Evolutionary conservation across 768 basidiomycete genomes (phyloP).

Genomic region (Tylopilus intermedius): DNA sequence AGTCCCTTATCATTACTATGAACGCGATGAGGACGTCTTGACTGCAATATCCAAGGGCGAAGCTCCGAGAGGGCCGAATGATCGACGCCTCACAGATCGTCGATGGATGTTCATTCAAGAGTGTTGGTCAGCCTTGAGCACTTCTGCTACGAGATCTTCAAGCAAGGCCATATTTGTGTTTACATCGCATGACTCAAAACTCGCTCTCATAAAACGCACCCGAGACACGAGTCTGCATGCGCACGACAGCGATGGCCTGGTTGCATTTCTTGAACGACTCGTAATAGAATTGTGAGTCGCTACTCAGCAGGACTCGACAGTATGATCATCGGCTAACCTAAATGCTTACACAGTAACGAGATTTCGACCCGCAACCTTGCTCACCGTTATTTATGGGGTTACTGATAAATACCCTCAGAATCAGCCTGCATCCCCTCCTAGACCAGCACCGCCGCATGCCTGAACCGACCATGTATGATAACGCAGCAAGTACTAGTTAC

Average conservation of each 20-base stretch:
- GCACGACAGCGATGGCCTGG: no score
- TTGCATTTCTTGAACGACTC: not conserved
- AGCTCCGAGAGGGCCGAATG: not conserved
- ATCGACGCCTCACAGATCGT: not conserved
- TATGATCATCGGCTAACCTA: no score
- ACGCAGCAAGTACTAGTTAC: conserved; percentile 34
- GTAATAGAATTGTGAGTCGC: not conserved
- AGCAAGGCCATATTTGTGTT: not conserved
- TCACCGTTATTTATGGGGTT: conserved; percentile 38
- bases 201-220: no score
- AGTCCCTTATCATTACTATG: not conserved
- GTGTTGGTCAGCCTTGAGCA: not conserved
- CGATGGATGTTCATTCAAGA: not conserved
- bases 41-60: not conserved
- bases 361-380: conserved; percentile 23
- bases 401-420: conserved; percentile 33
- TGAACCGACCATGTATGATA: conserved; percentile 51
- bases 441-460: conserved; percentile 63
- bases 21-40: not conserved
- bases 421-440: conserved; percentile 32
- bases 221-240: not conserved
- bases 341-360: no score
- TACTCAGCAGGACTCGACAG: no score
- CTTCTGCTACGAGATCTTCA: not conserved
- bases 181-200: not conserved